Evolutionary conservation across 106 monocot species (phyloP).

Genomic region (Phalaenopsis equestris): DNA sequence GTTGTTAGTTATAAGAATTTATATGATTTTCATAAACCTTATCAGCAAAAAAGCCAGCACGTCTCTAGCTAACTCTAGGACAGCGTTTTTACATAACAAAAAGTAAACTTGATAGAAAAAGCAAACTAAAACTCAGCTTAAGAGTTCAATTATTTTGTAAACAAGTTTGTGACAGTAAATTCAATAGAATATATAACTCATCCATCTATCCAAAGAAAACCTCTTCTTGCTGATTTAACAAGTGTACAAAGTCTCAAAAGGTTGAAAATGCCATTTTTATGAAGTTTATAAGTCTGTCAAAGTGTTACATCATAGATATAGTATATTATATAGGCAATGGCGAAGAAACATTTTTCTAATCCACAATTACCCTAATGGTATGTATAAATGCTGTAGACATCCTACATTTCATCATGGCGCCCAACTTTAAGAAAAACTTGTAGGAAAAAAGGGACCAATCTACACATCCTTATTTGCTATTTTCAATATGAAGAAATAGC

Average conservation of each 20-base stretch:
- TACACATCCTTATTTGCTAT: not conserved
- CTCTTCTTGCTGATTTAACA: not conserved
- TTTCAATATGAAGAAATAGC: constrained; percentile 1
- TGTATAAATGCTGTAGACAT: not conserved
- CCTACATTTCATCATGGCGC: not conserved
- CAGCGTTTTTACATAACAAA: not conserved
- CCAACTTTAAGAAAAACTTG: not conserved
- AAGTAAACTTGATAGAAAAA: not conserved
- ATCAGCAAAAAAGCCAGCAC: not conserved
- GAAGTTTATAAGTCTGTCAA: not conserved
- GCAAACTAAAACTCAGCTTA: not conserved
- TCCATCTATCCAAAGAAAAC: not conserved
- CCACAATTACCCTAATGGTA: not conserved
- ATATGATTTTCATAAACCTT: not conserved
- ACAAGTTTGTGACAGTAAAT: not conserved
- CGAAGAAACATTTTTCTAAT: not conserved
- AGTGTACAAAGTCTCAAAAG: not conserved
- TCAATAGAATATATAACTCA: not conserved
- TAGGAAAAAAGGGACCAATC: not conserved
- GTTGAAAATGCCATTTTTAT: not conserved
- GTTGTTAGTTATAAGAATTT: not conserved
- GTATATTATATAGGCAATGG: not conserved
- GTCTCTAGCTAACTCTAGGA: not conserved
- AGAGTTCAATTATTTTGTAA: not conserved
- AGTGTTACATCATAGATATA: not conserved